Conservation (phyloP, 2,329 filamentous ascomycete genomes). For the Talaromyces albobiverticillius region DNA sequence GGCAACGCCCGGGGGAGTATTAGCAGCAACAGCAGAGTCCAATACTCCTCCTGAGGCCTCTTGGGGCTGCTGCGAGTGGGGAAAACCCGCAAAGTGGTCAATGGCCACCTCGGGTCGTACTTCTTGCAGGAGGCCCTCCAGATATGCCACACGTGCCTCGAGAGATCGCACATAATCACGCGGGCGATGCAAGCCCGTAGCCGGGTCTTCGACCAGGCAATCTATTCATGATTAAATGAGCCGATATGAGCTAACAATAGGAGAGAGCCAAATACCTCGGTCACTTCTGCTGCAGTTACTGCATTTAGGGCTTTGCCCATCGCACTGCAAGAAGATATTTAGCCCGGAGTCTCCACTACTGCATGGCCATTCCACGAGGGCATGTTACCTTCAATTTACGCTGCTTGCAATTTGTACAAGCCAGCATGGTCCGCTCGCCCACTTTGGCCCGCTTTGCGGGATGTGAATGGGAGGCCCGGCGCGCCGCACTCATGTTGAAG, state of each 20-base stretch:
- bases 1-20: background rate
- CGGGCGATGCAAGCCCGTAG: constrained; percentile 31
- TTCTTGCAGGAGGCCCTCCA: constrained; percentile 29
- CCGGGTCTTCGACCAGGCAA: constrained; percentile 36
- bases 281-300: constrained; percentile 24
- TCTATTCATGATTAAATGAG: constrained; percentile 18
- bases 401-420: constrained; percentile 25
- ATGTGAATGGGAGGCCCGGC: constrained; percentile 9
- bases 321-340: constrained; percentile 18
- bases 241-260: background rate
- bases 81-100: constrained; percentile 5
- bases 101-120: constrained; percentile 21
- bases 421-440: constrained; percentile 25
- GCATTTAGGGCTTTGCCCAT: constrained; percentile 25
- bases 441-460: constrained; percentile 21
- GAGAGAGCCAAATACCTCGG: constrained; percentile 11
- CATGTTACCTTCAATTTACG: constrained; percentile 24
- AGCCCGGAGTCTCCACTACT: background rate
- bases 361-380: no score
- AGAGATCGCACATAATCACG: constrained; percentile 31
- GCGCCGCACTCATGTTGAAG: constrained; percentile 32
- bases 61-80: background rate
- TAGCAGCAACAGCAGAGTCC: background rate
- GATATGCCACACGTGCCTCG: constrained; percentile 20
- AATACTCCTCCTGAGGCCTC: background rate